Conservation (phyloP, 345 rosid genomes). For the Pugionium dolabratum region DNA sequence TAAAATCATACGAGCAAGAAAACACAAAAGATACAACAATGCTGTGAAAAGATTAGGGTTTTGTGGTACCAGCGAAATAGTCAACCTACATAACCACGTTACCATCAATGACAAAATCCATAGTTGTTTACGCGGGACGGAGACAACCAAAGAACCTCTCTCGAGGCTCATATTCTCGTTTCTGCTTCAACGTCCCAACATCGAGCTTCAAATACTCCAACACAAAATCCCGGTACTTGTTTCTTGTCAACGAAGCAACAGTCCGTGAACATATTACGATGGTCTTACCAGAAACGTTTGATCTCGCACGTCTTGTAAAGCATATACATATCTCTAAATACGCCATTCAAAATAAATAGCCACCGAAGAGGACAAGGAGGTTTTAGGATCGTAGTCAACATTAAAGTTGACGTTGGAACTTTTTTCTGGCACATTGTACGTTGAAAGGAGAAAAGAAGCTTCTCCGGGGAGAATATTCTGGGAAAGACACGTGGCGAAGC, state of each 20-base stretch:
- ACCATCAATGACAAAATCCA: too few relatives aligned
- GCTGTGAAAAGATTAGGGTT: too few relatives aligned
- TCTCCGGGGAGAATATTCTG: neutral
- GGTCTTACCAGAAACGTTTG: neutral
- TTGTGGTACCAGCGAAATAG: too few relatives aligned
- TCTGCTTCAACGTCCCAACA: neutral
- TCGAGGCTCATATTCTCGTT: too few relatives aligned
- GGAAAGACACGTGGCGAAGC: neutral
- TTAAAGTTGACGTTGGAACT: neutral
- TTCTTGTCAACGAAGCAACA: neutral
- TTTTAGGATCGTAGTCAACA: constrained; percentile 2
- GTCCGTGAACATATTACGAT: neutral
- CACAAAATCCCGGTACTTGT: neutral
- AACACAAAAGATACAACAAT: too few relatives aligned
- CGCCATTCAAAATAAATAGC: neutral
- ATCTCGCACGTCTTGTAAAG: neutral
- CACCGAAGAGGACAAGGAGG: neutral
- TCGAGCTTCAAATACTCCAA: neutral
- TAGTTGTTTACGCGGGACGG: too few relatives aligned
- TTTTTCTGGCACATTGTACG: neutral
- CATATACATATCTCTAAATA: neutral
- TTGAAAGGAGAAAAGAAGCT: constrained; percentile 16
- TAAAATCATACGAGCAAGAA: too few relatives aligned
- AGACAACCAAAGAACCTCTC: too few relatives aligned
- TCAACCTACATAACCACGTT: too few relatives aligned